A percentile compares a stretch with the other conserved stretches of the same genome.
phyloP scores from a whole-genome alignment of 1,284 basidiomycete species.

The Trametes versicolor region DNA sequence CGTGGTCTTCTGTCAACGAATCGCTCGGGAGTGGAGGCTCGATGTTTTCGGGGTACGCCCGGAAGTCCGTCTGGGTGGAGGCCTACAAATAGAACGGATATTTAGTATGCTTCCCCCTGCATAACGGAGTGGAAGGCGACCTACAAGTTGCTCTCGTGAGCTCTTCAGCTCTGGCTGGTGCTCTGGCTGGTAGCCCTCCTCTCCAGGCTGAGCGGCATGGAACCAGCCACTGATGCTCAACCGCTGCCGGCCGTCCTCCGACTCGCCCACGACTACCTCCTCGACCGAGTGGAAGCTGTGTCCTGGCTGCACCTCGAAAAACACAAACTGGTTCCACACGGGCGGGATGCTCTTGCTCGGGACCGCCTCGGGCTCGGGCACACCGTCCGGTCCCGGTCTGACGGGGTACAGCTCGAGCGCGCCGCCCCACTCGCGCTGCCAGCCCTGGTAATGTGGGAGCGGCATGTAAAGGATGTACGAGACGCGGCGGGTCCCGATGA shows the following conservation, averaged over 20 bases:
- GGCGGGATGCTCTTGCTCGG: conserved; percentile 77
- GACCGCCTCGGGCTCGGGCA: conserved; percentile 68
- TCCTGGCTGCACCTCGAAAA: conserved; percentile 93
- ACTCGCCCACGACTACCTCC: conserved; percentile 88
- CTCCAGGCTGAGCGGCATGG: conserved; percentile 91
- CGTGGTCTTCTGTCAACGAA: conserved; percentile 67
- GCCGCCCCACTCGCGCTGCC: conserved; percentile 91
- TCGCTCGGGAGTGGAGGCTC: conserved; percentile 60
- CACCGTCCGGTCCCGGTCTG: conserved; percentile 55
- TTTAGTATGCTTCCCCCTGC: background rate
- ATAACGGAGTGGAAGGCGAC: conserved; percentile 40
- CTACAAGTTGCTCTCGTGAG: conserved; percentile 83
- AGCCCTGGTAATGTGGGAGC: conserved; percentile 75
- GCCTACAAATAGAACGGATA: conserved; percentile 48
- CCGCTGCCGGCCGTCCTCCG: conserved; percentile 74
- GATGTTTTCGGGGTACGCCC: conserved; percentile 59
- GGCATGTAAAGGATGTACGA: conserved; percentile 99
- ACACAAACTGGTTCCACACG: conserved; percentile 97
- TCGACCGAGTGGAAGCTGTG: conserved; percentile 97
- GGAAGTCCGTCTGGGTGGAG: conserved; percentile 69
- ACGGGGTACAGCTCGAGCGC: conserved; percentile 95
- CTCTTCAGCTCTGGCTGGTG: conserved; percentile 60
- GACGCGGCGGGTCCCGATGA: conserved; percentile 94
- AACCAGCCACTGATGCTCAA: conserved; percentile 98
- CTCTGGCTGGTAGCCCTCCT: conserved; percentile 83